Evolutionary conservation across 768 basidiomycete species (phyloP).

Genomic region (Tricholoma sp.): DNA sequence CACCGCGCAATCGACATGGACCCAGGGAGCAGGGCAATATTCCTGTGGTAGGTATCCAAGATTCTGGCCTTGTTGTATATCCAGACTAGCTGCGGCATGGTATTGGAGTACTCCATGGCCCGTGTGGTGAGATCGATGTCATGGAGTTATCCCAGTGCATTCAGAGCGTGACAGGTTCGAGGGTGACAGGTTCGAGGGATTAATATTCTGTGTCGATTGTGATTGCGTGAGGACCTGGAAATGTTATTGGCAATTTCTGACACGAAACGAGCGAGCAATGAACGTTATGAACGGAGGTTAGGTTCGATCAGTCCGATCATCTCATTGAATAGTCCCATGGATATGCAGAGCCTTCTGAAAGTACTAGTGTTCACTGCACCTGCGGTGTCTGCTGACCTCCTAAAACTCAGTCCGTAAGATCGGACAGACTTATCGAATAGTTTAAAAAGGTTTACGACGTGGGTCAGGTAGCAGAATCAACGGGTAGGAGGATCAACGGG

Average conservation of each 20-base stretch:
- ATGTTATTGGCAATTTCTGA: constrained; percentile 57
- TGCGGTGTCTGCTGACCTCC: constrained; percentile 57
- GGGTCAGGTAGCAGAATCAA: constrained; percentile 33
- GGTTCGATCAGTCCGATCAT: constrained; percentile 5
- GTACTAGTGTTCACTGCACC: constrained; percentile 53
- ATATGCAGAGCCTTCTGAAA: constrained; percentile 42
- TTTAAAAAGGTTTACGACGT: constrained; percentile 41
- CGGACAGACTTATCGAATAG: constrained; percentile 48
- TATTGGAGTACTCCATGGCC: constrained; percentile 63
- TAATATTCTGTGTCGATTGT: not conserved
- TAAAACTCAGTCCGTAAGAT: constrained; percentile 38
- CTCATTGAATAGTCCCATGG: not conserved
- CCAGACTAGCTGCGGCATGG: constrained; percentile 55
- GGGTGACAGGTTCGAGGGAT: no score
- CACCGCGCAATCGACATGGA: constrained; percentile 26
- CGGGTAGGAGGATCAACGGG: constrained; percentile 32
- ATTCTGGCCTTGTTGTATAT: constrained; percentile 46
- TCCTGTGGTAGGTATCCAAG: no score
- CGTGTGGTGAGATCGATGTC: constrained; percentile 58
- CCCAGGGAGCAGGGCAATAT: constrained; percentile 18
- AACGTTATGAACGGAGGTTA: constrained; percentile 56
- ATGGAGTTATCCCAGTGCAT: constrained; percentile 58
- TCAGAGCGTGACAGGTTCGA: no score
- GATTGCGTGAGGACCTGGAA: constrained; percentile 35
- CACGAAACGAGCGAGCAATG: constrained; percentile 46